phyloP scores from a whole-genome alignment of 805 yeast genomes.

The Saturnispora galanensis region DNA sequence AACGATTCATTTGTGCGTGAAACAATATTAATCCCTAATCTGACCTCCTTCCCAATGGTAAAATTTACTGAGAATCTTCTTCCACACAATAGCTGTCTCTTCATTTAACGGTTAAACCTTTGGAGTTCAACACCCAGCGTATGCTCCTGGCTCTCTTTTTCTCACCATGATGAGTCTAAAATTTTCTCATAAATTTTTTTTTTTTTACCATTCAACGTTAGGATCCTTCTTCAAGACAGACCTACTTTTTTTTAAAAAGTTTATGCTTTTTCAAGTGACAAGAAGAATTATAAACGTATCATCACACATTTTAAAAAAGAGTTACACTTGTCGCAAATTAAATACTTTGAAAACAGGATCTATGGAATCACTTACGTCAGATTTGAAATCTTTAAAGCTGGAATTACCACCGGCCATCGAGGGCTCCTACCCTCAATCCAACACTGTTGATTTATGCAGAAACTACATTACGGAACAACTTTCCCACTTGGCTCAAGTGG shows the following conservation, averaged over 20 bases:
- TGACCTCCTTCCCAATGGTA: too few relatives aligned
- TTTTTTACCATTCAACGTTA: too few relatives aligned
- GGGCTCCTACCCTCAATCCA: slow-evolving; percentile 66
- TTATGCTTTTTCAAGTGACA: slow-evolving; percentile 6
- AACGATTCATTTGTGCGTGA: too few relatives aligned
- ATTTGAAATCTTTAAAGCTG: slow-evolving; percentile 21
- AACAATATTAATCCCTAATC: too few relatives aligned
- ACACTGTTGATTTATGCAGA: slow-evolving; percentile 82
- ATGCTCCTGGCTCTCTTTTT: too few relatives aligned
- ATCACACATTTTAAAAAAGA: not conserved
- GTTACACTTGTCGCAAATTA: not conserved
- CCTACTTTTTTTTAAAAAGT: slow-evolving; percentile 1
- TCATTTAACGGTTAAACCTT: too few relatives aligned
- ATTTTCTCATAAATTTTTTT: too few relatives aligned
- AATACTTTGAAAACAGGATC: slow-evolving; percentile 7
- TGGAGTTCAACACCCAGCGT: too few relatives aligned
- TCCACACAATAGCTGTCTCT: too few relatives aligned
- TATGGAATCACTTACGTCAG: slow-evolving; percentile 16
- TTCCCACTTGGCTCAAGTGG: slow-evolving; percentile 63
- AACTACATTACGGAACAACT: slow-evolving; percentile 79
- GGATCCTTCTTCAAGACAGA: not conserved
- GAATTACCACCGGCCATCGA: slow-evolving; percentile 34
- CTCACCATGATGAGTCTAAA: too few relatives aligned
- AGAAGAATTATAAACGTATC: slow-evolving; percentile 1
- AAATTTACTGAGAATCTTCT: too few relatives aligned